A percentile compares a stretch with the other conserved stretches of the same genome.
These are phyloP conservation scores for Teratosphaeria pseudoeucalypti DNA, from an alignment of 2,329 filamentous ascomycete genomes.

Conservation along the genomic window DNA sequence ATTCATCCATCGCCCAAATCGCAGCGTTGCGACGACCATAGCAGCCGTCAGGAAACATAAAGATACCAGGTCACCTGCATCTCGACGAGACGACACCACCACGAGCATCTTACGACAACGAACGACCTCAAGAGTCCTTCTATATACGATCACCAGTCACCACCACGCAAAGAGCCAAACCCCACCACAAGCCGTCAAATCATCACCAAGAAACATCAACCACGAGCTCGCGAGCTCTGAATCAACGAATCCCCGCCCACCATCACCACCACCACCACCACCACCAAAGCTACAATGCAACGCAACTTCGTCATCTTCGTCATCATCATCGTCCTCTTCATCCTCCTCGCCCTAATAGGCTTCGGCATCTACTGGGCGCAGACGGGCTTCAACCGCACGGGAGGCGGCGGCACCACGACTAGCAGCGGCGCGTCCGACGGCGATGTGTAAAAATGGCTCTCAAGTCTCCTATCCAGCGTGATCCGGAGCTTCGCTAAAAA, in stretches of 20 bases:
- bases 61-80: not conserved
- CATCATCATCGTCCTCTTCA: constrained; percentile 44
- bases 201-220: not conserved
- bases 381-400: constrained; percentile 23
- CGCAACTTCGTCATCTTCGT: constrained; percentile 44
- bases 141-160: not conserved
- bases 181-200: not conserved
- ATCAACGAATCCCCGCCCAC: not conserved
- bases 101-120: not conserved
- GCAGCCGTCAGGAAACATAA: not conserved
- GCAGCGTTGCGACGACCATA: not conserved
- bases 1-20: not conserved
- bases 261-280: not conserved
- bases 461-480: not conserved
- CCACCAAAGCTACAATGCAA: constrained; percentile 30
- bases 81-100: not conserved
- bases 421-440: constrained; percentile 12
- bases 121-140: not conserved
- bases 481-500: no score
- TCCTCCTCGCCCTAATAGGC: constrained; percentile 39
- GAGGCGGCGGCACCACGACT: constrained; percentile 15
- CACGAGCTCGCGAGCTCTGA: not conserved
- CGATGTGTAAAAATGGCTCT: constrained; percentile 13
- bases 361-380: constrained; percentile 42
- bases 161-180: not conserved